These are phyloP conservation scores for Ilex paraguariensis DNA, from an alignment of 305 asterid genomes.

Conservation along the genomic window DNA sequence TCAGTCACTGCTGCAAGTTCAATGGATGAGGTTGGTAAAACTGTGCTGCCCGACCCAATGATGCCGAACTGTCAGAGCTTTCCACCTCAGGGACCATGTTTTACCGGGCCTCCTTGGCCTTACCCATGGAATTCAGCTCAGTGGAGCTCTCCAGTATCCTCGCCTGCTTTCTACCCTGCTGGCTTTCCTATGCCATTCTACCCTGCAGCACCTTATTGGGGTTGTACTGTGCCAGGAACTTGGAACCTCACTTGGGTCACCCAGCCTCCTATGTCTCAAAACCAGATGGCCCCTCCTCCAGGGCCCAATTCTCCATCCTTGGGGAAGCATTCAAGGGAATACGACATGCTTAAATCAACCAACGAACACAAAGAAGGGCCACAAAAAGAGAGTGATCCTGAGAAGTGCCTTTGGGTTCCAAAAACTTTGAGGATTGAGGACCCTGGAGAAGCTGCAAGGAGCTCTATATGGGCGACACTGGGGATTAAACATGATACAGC, in stretches of 20 bases:
- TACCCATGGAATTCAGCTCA: constrained; percentile 24
- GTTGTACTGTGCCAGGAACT: constrained; percentile 29
- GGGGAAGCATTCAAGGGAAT: constrained; percentile 34
- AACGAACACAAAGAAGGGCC: constrained; percentile 1
- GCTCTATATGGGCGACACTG: constrained; percentile 58
- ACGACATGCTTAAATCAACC: background rate
- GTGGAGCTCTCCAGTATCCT: constrained; percentile 31
- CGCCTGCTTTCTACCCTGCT: constrained; percentile 40
- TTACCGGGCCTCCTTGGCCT: constrained; percentile 24
- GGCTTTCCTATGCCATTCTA: constrained; percentile 49
- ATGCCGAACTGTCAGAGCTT: constrained; percentile 12
- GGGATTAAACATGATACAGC: constrained; percentile 40
- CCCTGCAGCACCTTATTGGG: constrained; percentile 45
- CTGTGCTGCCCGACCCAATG: constrained; percentile 1
- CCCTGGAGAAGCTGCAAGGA: constrained; percentile 57
- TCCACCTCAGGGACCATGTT: constrained; percentile 43
- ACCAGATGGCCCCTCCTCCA: background rate
- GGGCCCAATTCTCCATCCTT: constrained; percentile 5
- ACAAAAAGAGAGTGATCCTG: constrained; percentile 17
- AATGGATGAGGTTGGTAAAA: constrained; percentile 7
- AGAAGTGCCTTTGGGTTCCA: constrained; percentile 46
- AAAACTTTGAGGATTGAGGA: constrained; percentile 56
- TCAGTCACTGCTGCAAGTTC: constrained; percentile 1
- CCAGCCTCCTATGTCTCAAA: constrained; percentile 17
- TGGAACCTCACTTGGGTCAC: constrained; percentile 55